Percentiles rank a stretch among this genome's conserved stretches.
Conservation (phyloP, 306 rosid species). For the Acmispon strigosus region DNA sequence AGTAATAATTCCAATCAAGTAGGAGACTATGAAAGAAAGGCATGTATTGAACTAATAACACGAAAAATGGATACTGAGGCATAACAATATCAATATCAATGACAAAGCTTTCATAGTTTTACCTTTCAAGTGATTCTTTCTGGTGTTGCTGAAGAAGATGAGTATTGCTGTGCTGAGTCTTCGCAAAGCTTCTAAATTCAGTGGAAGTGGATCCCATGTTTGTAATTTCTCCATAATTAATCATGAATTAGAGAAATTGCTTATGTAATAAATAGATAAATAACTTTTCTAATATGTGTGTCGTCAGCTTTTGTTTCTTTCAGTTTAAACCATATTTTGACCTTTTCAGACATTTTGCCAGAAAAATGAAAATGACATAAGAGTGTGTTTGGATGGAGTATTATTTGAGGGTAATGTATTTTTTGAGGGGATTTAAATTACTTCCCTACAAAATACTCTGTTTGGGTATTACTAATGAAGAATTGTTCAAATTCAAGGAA, state of each 20-base stretch:
- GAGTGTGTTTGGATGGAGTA: too few relatives aligned
- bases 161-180: not conserved
- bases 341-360: too few relatives aligned
- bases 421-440: too few relatives aligned
- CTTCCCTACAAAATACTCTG: too few relatives aligned
- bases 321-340: too few relatives aligned
- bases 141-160: not conserved
- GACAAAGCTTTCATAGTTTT: not conserved
- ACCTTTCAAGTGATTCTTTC: not conserved
- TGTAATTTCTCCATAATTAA: not conserved
- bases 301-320: too few relatives aligned
- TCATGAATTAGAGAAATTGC: not conserved
- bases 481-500: too few relatives aligned
- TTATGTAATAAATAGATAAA: too few relatives aligned
- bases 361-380: too few relatives aligned
- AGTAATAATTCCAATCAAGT: constrained; percentile 8
- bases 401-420: too few relatives aligned
- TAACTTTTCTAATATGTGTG: too few relatives aligned
- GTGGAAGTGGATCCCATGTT: constrained; percentile 3
- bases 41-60: not conserved
- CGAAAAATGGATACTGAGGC: not conserved
- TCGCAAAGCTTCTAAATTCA: not conserved
- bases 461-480: too few relatives aligned
- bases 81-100: not conserved
- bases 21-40: not conserved